Base-by-base conservation (phyloP, 345 rosid genomes). In the Pistacia vera region DNA sequence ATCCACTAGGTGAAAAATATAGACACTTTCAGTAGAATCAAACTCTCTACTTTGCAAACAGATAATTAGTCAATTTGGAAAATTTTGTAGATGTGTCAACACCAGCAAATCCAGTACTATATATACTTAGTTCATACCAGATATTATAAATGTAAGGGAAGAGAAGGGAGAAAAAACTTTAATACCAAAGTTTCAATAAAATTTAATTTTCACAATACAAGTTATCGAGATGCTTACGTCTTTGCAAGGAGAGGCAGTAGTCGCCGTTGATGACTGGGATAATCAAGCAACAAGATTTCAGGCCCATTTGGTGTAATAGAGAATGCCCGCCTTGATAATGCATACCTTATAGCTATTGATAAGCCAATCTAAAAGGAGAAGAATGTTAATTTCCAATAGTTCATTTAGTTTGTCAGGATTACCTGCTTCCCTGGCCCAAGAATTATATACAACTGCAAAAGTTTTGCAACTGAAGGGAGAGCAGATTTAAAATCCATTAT, bases 211-310 rank as follows among this genome's bases (percentile, higher is more conserved):
- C 52, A 56, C 16, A 59, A 52, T 8, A 13, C 25, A 28, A 13
- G 64, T 14, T 48, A 41, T 22, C 20, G 4, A 66, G 70, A 75
- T 56, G 59, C 96, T 86, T 84, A 92, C 98, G 91, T 90, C 88
- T 93, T 95, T 46, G 97, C 98, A 84, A 95, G 88, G 58, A 93
- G 98, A 67, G 99, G 99, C 78, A 95, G 79, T 74, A 95, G 91
- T 68, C 99, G 89, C 57, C 95, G 83, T 83, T 93, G 99, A 85
- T 95, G 94, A 85, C 90, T 92, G 63, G 97, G 98, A 77, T 93
- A 95, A 89, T 95, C 99, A 61, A 95, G 94, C 82, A 95, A 85
- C 67, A 95, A 85, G 60, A 90, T 88, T 87, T 95, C 99, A 71
- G 96, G 92, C 74, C 85, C 95, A 75, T 89, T 83, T 18, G 94